phyloP scores from a whole-genome alignment of 257 asterid genomes.

The Schizonepeta tenuifolia region DNA sequence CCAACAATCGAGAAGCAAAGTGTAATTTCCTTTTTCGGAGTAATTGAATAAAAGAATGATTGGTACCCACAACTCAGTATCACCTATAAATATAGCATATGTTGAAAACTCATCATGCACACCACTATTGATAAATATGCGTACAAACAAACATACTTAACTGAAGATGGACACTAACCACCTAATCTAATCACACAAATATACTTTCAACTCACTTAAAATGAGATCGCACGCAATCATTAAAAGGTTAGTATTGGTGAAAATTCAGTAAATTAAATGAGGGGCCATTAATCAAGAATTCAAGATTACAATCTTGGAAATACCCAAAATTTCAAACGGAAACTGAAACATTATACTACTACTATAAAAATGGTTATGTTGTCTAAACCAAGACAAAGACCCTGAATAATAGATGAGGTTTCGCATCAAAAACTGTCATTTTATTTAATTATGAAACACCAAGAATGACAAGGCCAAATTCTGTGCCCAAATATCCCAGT shows the following conservation, averaged over 20 bases:
- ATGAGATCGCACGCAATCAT: conserved; percentile 17
- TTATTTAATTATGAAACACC: neutral
- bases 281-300: neutral
- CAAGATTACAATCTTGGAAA: neutral
- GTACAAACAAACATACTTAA: neutral
- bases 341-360: neutral
- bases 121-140: too few species aligned
- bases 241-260: neutral
- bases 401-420: conserved; percentile 22
- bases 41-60: too few species aligned
- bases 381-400: conserved; percentile 41
- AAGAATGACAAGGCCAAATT: neutral
- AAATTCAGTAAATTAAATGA: too few species aligned
- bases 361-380: conserved; percentile 10
- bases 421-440: conserved; percentile 37
- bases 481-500: neutral
- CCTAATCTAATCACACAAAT: neutral
- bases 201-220: too few species aligned
- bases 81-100: too few species aligned
- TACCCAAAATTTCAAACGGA: conserved; percentile 12
- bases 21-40: too few species aligned
- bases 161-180: neutral
- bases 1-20: too few species aligned
- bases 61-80: too few species aligned
- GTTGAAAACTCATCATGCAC: too few species aligned